A percentile compares a stretch with the other conserved stretches of the same genome.
phyloP scores from a whole-genome alignment of 108 stramenopile genomes.

The Skeletonema marinoi region DNA sequence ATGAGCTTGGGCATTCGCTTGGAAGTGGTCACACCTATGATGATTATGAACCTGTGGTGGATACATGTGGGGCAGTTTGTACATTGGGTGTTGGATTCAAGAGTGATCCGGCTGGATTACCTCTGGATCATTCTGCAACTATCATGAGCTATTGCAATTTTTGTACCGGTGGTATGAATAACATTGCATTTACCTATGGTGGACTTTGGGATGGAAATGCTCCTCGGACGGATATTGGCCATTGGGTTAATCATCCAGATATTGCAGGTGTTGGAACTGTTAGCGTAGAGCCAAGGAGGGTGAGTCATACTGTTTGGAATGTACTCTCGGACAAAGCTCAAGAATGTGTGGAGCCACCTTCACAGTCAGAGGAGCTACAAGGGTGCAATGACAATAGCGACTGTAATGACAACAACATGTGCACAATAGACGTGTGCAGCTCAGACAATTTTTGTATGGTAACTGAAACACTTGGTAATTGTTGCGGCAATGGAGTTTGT shows the following conservation, averaged over 20 bases:
- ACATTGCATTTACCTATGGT: constrained; percentile 34
- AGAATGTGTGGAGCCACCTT: constrained; percentile 19
- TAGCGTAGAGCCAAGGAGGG: constrained; percentile 31
- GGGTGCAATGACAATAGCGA: constrained; percentile 27
- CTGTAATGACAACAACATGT: constrained; percentile 27
- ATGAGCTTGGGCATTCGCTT: constrained; percentile 37
- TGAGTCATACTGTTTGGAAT: constrained; percentile 23
- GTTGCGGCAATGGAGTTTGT: constrained; percentile 41
- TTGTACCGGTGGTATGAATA: constrained; percentile 30
- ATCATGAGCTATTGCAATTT: constrained; percentile 50
- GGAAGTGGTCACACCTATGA: constrained; percentile 38
- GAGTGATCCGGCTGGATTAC: constrained; percentile 19
- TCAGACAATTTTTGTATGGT: constrained; percentile 9
- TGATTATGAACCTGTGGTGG: constrained; percentile 36
- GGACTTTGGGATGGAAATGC: constrained; percentile 31
- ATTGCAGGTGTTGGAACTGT: constrained; percentile 19
- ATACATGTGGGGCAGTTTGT: constrained; percentile 23
- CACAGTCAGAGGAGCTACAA: constrained; percentile 1
- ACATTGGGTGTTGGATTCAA: neutral
- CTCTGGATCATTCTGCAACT: constrained; percentile 19
- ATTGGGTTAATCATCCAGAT: constrained; percentile 25
- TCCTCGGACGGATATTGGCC: constrained; percentile 12
- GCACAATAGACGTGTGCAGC: constrained; percentile 24
- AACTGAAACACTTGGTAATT: constrained; percentile 11
- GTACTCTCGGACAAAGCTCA: constrained; percentile 8